phyloP scores from a whole-genome alignment of 169 alveolate genomes.

The Plasmodium blacklocki region DNA sequence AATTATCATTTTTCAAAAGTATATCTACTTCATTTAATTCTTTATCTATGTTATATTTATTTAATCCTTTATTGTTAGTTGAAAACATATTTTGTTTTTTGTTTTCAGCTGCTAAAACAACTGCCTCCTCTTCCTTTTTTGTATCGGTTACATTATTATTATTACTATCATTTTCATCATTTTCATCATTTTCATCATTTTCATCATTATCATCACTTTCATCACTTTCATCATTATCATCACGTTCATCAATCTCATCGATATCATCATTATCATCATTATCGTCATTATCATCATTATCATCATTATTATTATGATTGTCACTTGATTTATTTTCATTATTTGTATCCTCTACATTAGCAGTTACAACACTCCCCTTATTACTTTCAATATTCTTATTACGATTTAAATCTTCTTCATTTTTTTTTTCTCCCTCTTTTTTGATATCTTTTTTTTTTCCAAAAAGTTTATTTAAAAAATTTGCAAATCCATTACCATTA shows the following conservation, averaged over 20 bases:
- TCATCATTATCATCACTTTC: background rate
- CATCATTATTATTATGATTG: background rate
- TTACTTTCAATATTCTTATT: too few relatives aligned
- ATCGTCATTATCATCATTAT: background rate
- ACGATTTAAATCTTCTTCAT: too few relatives aligned
- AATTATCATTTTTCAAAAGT: too few relatives aligned
- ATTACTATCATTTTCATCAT: background rate
- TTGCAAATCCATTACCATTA: too few relatives aligned
- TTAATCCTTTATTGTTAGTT: constrained; percentile 9
- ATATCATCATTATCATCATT: background rate
- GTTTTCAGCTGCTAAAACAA: background rate
- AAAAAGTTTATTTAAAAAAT: too few relatives aligned
- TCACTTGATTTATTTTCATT: background rate
- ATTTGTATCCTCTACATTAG: constrained; percentile 9
- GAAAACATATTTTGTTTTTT: constrained; percentile 13
- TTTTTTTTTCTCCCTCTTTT: too few relatives aligned
- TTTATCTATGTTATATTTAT: constrained; percentile 19
- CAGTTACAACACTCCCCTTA: too few relatives aligned
- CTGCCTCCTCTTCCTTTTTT: background rate
- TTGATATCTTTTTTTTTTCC: too few relatives aligned
- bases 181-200: background rate
- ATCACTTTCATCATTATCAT: constrained; percentile 1
- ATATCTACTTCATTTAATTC: too few relatives aligned
- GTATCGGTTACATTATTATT: background rate
- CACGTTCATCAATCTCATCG: background rate